Evolutionary conservation across 345 rosid genomes (phyloP).

Genomic region (Eutrema yunnanense): DNA sequence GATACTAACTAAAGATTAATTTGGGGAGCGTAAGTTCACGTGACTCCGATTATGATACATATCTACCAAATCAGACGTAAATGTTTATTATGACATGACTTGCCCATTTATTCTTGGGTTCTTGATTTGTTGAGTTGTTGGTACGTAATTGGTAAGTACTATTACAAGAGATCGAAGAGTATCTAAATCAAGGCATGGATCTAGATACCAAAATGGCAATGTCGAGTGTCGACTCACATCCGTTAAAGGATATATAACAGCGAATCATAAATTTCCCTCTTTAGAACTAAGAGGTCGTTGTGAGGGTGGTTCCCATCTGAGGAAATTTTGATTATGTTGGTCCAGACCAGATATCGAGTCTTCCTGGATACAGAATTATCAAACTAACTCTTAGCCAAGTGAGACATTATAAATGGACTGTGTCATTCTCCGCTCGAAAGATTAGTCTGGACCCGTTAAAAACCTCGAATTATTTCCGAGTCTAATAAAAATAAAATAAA

Average conservation of each 20-base stretch:
- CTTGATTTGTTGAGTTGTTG: background rate
- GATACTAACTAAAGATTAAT: background rate
- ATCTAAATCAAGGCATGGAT: background rate
- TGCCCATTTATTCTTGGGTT: background rate
- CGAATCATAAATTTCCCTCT: no score
- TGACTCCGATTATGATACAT: background rate
- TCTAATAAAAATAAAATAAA: no score
- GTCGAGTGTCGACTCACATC: background rate
- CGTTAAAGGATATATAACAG: background rate
- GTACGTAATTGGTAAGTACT: background rate
- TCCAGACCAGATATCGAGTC: no score
- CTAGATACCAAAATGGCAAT: background rate
- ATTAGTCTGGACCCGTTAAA: no score
- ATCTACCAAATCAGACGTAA: background rate
- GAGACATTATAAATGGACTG: no score
- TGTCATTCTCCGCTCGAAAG: no score
- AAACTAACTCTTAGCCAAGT: no score
- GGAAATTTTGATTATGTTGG: no score
- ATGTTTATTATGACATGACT: background rate
- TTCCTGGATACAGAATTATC: no score
- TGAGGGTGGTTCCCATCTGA: no score
- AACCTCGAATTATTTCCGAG: no score
- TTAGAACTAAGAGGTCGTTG: no score
- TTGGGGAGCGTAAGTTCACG: background rate
- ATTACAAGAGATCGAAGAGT: background rate